A percentile compares a stretch with the other conserved stretches of the same genome.
Conservation (phyloP, 169 alveolate genomes). For the Haemoproteus tartakovskyi region DNA sequence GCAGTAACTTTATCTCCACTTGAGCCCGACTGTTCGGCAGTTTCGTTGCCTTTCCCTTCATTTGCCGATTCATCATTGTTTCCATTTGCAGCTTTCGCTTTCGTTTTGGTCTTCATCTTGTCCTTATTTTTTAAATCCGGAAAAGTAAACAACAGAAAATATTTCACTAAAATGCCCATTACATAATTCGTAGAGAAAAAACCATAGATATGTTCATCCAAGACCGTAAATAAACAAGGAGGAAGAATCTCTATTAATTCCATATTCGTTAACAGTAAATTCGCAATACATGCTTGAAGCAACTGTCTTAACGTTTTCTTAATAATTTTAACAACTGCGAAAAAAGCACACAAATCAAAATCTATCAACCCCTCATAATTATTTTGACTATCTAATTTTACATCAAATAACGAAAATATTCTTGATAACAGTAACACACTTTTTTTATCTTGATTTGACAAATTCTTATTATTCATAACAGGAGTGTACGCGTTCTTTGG, state of each 20-base stretch:
- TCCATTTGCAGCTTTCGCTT: background rate
- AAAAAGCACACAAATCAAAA: constrained; percentile 70
- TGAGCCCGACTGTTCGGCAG: background rate
- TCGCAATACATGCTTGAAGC: constrained; percentile 73
- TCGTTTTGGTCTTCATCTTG: background rate
- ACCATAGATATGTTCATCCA: constrained; percentile 23
- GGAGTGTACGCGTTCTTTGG: constrained; percentile 67
- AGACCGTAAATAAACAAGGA: constrained; percentile 16
- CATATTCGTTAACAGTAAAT: constrained; percentile 55
- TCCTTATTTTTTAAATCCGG: constrained; percentile 26
- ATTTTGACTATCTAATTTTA: constrained; percentile 3
- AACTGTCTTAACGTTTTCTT: constrained; percentile 70
- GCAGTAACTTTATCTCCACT: background rate
- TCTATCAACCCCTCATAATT: constrained; percentile 66
- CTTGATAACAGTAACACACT: constrained; percentile 69
- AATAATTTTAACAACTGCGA: constrained; percentile 70
- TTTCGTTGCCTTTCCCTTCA: background rate
- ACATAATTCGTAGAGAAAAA: constrained; percentile 52
- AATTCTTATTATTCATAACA: constrained; percentile 12
- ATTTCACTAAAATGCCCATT: constrained; percentile 66
- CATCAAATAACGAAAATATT: constrained; percentile 65
- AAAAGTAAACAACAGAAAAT: constrained; percentile 48
- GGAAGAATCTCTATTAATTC: constrained; percentile 48
- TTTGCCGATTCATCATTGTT: background rate
- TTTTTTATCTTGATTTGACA: constrained; percentile 38